Conservation (phyloP, 352 stramenopile species). For the Discostella stelligera region DNA sequence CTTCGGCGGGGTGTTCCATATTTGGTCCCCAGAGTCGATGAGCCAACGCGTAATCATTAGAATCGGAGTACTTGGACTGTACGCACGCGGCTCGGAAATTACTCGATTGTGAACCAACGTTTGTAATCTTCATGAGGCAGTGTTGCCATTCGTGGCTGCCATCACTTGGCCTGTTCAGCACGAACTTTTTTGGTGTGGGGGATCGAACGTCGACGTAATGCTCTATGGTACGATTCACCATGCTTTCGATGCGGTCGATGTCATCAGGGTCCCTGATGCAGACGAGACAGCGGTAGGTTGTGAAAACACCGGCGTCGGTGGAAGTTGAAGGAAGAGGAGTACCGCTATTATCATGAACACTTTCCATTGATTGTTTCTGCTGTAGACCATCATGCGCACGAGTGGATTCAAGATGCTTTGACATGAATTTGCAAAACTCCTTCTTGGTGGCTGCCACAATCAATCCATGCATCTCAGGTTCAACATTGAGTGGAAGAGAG, state of each 20-base stretch:
- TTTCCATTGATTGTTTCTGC: background rate
- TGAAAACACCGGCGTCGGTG: slow-evolving; percentile 1
- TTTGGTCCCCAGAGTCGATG: slow-evolving; percentile 41
- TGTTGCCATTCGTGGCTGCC: slow-evolving; percentile 29
- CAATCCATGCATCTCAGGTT: slow-evolving; percentile 46
- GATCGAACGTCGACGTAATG: slow-evolving; percentile 41
- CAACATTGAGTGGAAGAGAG: slow-evolving; percentile 36
- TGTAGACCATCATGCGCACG: no score
- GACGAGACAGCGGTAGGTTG: slow-evolving; percentile 48
- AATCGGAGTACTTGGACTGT: slow-evolving; percentile 39
- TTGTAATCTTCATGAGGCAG: slow-evolving; percentile 40
- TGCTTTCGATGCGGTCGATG: slow-evolving; percentile 46
- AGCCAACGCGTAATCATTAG: slow-evolving; percentile 39
- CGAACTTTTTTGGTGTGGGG: slow-evolving; percentile 43
- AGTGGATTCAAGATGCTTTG: slow-evolving; percentile 22
- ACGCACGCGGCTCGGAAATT: slow-evolving; percentile 49
- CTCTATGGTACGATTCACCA: slow-evolving; percentile 20
- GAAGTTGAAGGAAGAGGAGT: background rate
- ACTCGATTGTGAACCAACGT: slow-evolving; percentile 16
- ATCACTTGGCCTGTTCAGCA: slow-evolving; percentile 26
- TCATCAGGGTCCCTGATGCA: slow-evolving; percentile 44
- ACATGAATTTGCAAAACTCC: slow-evolving; percentile 47
- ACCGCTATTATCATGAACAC: background rate
- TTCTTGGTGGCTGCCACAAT: slow-evolving; percentile 40
- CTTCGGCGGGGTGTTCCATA: slow-evolving; percentile 29